These are phyloP conservation scores for Naganishia randhawae DNA, from an alignment of 768 basidiomycete genomes.

Conservation along the genomic window DNA sequence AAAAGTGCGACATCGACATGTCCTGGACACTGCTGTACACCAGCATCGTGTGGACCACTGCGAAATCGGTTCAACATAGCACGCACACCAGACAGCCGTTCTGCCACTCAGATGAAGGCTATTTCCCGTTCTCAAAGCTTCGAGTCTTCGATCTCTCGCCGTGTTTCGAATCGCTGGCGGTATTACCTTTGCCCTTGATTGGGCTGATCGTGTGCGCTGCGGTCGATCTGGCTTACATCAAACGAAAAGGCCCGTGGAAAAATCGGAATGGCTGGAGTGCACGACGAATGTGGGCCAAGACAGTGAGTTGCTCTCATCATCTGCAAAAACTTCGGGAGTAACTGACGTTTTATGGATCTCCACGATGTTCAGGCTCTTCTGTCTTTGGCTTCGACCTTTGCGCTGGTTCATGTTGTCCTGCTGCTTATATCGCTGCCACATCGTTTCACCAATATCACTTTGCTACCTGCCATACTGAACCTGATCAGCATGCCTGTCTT, in stretches of 20 bases:
- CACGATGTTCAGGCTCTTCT: slow-evolving; percentile 36
- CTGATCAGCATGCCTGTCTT: slow-evolving; percentile 58
- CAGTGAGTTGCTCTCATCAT: too few relatives aligned
- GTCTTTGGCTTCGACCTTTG: slow-evolving; percentile 44
- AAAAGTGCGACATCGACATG: not conserved
- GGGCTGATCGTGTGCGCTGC: slow-evolving; percentile 55
- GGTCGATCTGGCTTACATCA: slow-evolving; percentile 40
- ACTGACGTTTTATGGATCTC: too few relatives aligned
- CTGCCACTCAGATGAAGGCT: slow-evolving; percentile 58
- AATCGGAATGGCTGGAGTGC: slow-evolving; percentile 56
- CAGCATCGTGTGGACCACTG: slow-evolving; percentile 16
- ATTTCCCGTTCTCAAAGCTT: slow-evolving; percentile 59
- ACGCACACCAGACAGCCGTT: not conserved
- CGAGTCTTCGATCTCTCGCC: slow-evolving; percentile 72
- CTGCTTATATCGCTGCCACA: slow-evolving; percentile 51
- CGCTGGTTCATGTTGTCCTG: slow-evolving; percentile 55
- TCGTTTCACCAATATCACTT: slow-evolving; percentile 55
- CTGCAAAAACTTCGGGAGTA: too few relatives aligned
- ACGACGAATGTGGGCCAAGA: slow-evolving; percentile 60
- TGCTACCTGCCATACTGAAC: slow-evolving; percentile 58
- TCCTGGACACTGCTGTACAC: not conserved
- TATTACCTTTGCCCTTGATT: slow-evolving; percentile 60
- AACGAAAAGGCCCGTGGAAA: slow-evolving; percentile 39
- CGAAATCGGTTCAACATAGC: not conserved
- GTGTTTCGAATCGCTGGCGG: slow-evolving; percentile 73